Base-by-base conservation (phyloP, 345 rosid species). In the Rhodamnia argentea region DNA sequence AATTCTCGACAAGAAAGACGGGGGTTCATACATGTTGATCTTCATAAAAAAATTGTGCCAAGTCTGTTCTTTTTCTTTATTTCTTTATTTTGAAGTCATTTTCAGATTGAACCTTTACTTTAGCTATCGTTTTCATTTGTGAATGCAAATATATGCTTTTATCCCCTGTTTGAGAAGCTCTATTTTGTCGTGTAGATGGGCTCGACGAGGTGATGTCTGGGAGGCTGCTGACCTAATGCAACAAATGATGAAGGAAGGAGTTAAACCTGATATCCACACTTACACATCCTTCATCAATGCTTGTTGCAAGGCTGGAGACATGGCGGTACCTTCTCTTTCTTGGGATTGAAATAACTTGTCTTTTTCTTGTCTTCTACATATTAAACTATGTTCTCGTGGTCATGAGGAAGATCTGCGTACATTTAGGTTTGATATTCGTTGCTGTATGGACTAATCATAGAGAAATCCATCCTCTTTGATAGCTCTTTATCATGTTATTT, bases 191-290 rank as follows among this genome's bases (percentile, higher is more conserved):
- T 86, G 52, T 85, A 97, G 99, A 92, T 97, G 99, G 99, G 98
- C 99, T 87, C 92, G 99, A 85, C 89, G 99, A 90, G 99, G 99
- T 23, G 99, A 96, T 92, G 95, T 97, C 42, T 96, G 99, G 99
- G 98, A 97, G 90, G 99, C 99, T 15, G 96, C 96, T 51, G 99
- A 97, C 85, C 92, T 97, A 88, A 94, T 97, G 95, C 98, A 95
- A 82, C 98, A 96, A 91, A 97, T 97, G 99, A 96, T 90, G 64
- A 92, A 87, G 78, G 99, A 92, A 88, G 95, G 97, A 42, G 98
- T 97, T 83, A 89, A 94, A 83, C 99, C 98, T 9, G 99, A 97
- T 64, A 96, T 97, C 84, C 99, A 91, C 88, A 95, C 99, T 84
- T 97, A 92, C 88, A 97, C 99, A 51, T 97, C 99, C 64, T 97